Conservation (phyloP, 495 filamentous ascomycete species). For the Aspergillus sclerotiicarbonarius region DNA sequence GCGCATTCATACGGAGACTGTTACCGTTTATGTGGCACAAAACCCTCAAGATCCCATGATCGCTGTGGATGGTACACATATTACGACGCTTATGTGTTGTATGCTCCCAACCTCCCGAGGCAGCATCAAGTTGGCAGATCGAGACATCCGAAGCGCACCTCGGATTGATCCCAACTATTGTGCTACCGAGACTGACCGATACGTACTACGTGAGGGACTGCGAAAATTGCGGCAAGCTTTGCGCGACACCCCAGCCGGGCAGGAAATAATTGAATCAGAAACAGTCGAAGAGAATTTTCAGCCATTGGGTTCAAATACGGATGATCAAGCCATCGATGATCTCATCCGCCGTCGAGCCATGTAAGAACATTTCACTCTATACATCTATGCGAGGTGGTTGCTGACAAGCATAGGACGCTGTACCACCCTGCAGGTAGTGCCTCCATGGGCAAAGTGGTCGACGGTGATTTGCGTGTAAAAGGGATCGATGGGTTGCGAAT, state of each 20-base stretch:
- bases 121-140: not conserved
- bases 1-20: conserved; percentile 2
- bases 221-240: conserved; percentile 1
- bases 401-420: not conserved
- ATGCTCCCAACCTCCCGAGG: conserved; percentile 12
- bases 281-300: not conserved
- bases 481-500: conserved; percentile 49
- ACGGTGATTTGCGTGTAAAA: conserved; percentile 46
- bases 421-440: not conserved
- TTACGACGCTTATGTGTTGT: conserved; percentile 4
- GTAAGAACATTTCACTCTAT: not conserved
- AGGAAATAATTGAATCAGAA: conserved; percentile 3
- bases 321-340: not conserved
- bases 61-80: conserved; percentile 7
- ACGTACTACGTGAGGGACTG: conserved; percentile 1
- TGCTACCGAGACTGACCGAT: conserved; percentile 7
- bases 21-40: not conserved
- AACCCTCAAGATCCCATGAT: not conserved
- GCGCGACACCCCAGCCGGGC: conserved; percentile 4
- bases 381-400: not conserved
- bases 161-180: conserved; percentile 11
- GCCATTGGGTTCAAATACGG: not conserved
- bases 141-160: not conserved
- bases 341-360: conserved; percentile 1
- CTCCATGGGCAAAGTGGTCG: conserved; percentile 36